A percentile compares a stretch with the other conserved stretches of the same genome.
phyloP scores from a whole-genome alignment of 2,329 filamentous ascomycete species.

The Epichloe uncinata region DNA sequence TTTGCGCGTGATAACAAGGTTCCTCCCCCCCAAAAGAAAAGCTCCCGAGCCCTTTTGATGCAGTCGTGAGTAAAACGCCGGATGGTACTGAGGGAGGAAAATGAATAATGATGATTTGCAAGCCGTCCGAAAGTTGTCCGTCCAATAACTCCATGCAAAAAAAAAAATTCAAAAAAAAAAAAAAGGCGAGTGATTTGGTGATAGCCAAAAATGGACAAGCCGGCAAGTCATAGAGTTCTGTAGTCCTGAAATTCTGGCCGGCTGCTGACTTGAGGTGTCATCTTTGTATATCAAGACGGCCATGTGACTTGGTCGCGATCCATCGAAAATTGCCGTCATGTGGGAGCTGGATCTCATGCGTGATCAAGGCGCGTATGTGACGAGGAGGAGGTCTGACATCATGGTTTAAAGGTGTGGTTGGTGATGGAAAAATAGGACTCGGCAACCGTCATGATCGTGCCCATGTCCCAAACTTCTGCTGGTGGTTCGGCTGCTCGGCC shows the following conservation, averaged over 20 bases:
- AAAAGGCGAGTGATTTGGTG: not conserved
- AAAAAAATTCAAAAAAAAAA: not conserved
- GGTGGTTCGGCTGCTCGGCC: slow-evolving; percentile 2
- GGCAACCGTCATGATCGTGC: not conserved
- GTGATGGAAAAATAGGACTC: not conserved
- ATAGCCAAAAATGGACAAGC: not conserved
- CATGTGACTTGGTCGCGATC: not conserved
- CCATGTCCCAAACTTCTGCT: not conserved
- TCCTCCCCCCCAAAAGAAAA: not conserved
- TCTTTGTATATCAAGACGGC: not conserved
- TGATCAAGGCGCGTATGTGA: not conserved
- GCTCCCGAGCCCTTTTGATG: not conserved
- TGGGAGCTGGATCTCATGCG: not conserved
- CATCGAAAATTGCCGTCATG: not conserved
- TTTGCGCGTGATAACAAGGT: not conserved
- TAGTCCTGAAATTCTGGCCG: not conserved
- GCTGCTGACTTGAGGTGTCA: not conserved
- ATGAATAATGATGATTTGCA: not conserved
- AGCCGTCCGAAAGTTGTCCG: not conserved
- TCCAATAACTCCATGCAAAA: not conserved
- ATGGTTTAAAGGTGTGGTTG: not conserved
- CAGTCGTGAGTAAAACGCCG: not conserved
- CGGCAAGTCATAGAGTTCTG: not conserved
- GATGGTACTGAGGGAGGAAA: not conserved
- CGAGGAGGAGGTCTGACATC: not conserved